Evolutionary conservation across 2,329 filamentous ascomycete genomes (phyloP).

Genomic region (Tolypocladium endophyticum): DNA sequence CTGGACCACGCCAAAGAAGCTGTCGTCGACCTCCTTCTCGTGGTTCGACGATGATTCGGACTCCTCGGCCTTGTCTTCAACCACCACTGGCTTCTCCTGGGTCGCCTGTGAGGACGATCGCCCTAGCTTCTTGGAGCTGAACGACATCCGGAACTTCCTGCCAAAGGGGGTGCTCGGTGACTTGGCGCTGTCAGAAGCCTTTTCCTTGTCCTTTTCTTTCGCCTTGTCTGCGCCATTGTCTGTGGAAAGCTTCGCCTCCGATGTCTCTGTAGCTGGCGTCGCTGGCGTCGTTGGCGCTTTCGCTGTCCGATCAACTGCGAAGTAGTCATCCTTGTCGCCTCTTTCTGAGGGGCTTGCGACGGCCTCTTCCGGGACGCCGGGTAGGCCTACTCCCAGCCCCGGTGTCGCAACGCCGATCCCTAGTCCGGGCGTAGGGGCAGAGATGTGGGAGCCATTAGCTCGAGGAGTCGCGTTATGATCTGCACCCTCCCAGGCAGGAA

Average conservation of each 20-base stretch:
- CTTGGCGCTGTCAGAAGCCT: constrained; percentile 42
- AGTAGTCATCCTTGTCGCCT: constrained; percentile 65
- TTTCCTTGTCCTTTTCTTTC: constrained; percentile 34
- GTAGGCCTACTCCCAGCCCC: constrained; percentile 24
- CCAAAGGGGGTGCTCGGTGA: constrained; percentile 56
- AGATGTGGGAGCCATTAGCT: constrained; percentile 51
- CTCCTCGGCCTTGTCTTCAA: constrained; percentile 68
- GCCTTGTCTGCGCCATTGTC: constrained; percentile 36
- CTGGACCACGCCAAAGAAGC: constrained; percentile 61
- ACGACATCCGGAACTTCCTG: constrained; percentile 78
- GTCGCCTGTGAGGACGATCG: constrained; percentile 50
- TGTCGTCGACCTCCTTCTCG: constrained; percentile 67
- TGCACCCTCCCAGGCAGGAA: constrained; percentile 25
- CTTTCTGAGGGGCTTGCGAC: constrained; percentile 41
- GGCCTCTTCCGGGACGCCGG: constrained; percentile 37
- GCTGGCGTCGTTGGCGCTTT: neutral
- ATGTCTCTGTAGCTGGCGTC: constrained; percentile 25
- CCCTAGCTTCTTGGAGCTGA: constrained; percentile 75
- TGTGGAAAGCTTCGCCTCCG: constrained; percentile 37
- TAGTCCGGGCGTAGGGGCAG: constrained; percentile 62
- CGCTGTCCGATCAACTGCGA: constrained; percentile 43
- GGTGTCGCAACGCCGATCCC: constrained; percentile 72
- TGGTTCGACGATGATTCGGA: constrained; percentile 53
- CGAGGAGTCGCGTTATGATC: constrained; percentile 49
- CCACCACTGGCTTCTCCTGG: constrained; percentile 59